Percentiles rank a stretch among this genome's conserved stretches.
phyloP scores from a whole-genome alignment of 495 filamentous ascomycete species.

The Podospora appendiculata region DNA sequence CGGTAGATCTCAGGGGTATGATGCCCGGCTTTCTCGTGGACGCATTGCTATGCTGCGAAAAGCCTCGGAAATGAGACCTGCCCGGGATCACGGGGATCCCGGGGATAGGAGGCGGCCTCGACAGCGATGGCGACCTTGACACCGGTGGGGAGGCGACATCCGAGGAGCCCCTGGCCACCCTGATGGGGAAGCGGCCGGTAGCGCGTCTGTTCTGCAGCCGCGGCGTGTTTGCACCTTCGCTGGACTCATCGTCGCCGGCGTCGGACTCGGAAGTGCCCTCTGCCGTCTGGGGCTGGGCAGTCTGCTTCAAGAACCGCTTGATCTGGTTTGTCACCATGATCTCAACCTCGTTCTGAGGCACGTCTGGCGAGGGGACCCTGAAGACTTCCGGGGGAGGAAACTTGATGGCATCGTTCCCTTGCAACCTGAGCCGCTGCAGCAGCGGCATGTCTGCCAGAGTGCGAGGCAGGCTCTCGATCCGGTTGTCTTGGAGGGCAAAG shows the following conservation, averaged over 20 bases:
- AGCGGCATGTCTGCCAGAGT: conserved; percentile 77
- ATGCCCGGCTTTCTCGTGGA: conserved; percentile 54
- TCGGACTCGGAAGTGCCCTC: conserved; percentile 38
- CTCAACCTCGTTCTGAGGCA: conserved; percentile 34
- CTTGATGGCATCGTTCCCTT: conserved; percentile 62
- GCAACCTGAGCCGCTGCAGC: conserved; percentile 73
- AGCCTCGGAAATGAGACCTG: conserved; percentile 64
- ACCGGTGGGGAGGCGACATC: conserved; percentile 17
- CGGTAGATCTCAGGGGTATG: conserved; percentile 57
- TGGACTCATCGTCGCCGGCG: conserved; percentile 50
- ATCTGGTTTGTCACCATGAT: conserved; percentile 63
- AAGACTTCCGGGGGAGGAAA: conserved; percentile 58
- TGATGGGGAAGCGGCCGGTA: conserved; percentile 73
- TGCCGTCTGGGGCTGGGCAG: conserved; percentile 38
- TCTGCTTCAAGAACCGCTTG: conserved; percentile 61
- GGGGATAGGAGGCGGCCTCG: conserved; percentile 62
- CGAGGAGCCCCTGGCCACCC: conserved; percentile 45
- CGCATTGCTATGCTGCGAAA: conserved; percentile 55
- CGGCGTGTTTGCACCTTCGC: conserved; percentile 61
- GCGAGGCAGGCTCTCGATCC: conserved; percentile 68
- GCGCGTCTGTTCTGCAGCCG: conserved; percentile 56
- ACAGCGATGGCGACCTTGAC: conserved; percentile 29
- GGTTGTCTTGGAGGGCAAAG: conserved; percentile 70
- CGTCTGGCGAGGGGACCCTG: conserved; percentile 32
- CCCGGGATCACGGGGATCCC: conserved; percentile 57